These are phyloP conservation scores for Solanum appendiculatum DNA, from an alignment of 257 asterid genomes.

Conservation along the genomic window DNA sequence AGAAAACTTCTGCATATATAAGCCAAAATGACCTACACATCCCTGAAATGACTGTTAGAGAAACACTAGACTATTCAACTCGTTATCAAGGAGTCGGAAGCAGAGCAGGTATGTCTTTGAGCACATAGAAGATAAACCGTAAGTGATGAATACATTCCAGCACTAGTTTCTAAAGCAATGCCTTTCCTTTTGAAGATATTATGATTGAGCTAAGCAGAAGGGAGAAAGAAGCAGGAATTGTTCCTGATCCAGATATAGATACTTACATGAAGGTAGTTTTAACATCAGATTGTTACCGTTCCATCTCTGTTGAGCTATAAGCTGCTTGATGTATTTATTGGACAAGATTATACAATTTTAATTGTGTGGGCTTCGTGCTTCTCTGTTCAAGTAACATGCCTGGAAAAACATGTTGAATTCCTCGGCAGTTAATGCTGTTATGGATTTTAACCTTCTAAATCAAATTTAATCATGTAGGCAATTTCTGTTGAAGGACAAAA, in stretches of 20 bases:
- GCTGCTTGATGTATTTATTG: background rate
- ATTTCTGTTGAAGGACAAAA: conserved; percentile 41
- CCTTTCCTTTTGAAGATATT: conserved; percentile 22
- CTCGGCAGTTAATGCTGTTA: background rate
- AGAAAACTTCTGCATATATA: conserved; percentile 64
- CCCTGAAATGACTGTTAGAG: conserved; percentile 72
- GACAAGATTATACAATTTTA: background rate
- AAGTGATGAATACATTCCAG: background rate
- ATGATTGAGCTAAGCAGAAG: conserved; percentile 51
- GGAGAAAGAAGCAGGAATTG: conserved; percentile 58
- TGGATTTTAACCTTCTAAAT: background rate
- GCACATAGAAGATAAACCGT: background rate
- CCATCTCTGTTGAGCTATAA: background rate
- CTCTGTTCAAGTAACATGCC: too few relatives aligned
- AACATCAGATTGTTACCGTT: background rate
- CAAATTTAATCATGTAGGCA: conserved; percentile 19
- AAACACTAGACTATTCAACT: conserved; percentile 55
- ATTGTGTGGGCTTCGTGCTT: too few relatives aligned
- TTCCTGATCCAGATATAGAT: conserved; percentile 70
- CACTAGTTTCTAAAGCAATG: background rate
- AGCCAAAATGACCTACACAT: conserved; percentile 60
- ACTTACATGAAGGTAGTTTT: conserved; percentile 60
- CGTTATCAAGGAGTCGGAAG: conserved; percentile 57
- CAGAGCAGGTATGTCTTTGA: conserved; percentile 40
- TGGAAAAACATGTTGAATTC: too few relatives aligned